These are phyloP conservation scores for Eimeria tenella DNA, from an alignment of 169 alveolate genomes.

Conservation along the genomic window DNA sequence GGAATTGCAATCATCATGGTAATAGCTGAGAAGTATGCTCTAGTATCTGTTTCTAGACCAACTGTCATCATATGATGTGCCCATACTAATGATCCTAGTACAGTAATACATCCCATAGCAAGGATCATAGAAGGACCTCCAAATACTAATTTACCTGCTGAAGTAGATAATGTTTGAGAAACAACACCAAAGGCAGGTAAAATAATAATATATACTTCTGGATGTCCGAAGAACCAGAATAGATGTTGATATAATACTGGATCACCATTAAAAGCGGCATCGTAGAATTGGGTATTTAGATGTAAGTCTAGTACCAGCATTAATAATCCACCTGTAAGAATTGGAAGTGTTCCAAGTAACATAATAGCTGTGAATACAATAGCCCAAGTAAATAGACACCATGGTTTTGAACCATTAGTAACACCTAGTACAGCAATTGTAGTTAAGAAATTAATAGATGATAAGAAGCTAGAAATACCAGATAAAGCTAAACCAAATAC, in stretches of 20 bases:
- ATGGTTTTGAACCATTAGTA: background rate
- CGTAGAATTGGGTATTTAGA: background rate
- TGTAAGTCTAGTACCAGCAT: background rate
- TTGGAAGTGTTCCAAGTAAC: background rate
- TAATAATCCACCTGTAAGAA: slow-evolving; percentile 81
- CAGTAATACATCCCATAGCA: slow-evolving; percentile 87
- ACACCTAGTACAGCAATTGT: slow-evolving; percentile 6
- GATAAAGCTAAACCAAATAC: background rate
- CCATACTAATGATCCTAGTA: slow-evolving; percentile 86
- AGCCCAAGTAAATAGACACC: slow-evolving; percentile 6
- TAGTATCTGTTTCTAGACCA: slow-evolving; percentile 87
- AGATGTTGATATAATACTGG: slow-evolving; percentile 88
- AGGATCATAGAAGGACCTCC: slow-evolving; percentile 85
- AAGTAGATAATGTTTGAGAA: slow-evolving; percentile 80
- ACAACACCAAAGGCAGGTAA: slow-evolving; percentile 87
- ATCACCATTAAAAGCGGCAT: slow-evolving; percentile 85
- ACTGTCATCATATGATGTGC: slow-evolving; percentile 88
- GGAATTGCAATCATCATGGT: slow-evolving; percentile 84
- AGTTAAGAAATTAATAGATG: slow-evolving; percentile 67
- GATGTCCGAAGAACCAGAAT: slow-evolving; percentile 89
- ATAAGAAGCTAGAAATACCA: background rate
- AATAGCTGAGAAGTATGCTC: slow-evolving; percentile 84
- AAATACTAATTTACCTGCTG: slow-evolving; percentile 75
- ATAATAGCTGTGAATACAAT: background rate
- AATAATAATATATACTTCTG: slow-evolving; percentile 86